These are phyloP conservation scores for Termitomyces sp. DNA, from an alignment of 1,284 basidiomycete genomes.

Conservation along the genomic window DNA sequence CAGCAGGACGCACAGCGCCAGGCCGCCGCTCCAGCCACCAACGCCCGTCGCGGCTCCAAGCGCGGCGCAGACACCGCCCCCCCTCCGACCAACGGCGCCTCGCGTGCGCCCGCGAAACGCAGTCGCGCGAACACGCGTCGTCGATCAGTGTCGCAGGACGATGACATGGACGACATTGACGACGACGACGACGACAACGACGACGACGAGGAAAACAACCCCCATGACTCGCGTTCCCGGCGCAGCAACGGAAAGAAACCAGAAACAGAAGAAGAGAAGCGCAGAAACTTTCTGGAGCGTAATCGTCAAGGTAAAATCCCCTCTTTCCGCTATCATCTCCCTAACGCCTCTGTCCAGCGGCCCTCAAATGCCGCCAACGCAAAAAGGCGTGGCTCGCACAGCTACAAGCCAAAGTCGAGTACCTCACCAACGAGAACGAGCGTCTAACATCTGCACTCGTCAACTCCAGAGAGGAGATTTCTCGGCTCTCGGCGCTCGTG, in stretches of 20 bases:
- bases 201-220: constrained; percentile 33
- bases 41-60: constrained; percentile 52
- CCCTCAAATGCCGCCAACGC: constrained; percentile 96
- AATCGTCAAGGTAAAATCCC: constrained; percentile 79
- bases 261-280: constrained; percentile 95
- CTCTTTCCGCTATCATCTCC: neutral
- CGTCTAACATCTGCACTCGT: constrained; percentile 78
- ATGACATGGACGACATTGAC: constrained; percentile 25
- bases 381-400: constrained; percentile 97
- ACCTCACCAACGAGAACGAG: constrained; percentile 88
- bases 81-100: constrained; percentile 25
- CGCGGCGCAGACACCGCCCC: constrained; percentile 26
- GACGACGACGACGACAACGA: constrained; percentile 37
- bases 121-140: constrained; percentile 33
- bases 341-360: constrained; percentile 52
- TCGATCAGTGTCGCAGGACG: constrained; percentile 26
- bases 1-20: constrained; percentile 67
- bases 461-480: constrained; percentile 73
- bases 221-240: constrained; percentile 24
- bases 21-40: constrained; percentile 28
- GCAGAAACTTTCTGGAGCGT: constrained; percentile 89
- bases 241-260: constrained; percentile 53
- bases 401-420: constrained; percentile 92
- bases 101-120: constrained; percentile 37
- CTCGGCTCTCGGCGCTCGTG: constrained; percentile 68